Evolutionary conservation across 2,329 filamentous ascomycete genomes (phyloP).

Genomic region (Botrytis elliptica): DNA sequence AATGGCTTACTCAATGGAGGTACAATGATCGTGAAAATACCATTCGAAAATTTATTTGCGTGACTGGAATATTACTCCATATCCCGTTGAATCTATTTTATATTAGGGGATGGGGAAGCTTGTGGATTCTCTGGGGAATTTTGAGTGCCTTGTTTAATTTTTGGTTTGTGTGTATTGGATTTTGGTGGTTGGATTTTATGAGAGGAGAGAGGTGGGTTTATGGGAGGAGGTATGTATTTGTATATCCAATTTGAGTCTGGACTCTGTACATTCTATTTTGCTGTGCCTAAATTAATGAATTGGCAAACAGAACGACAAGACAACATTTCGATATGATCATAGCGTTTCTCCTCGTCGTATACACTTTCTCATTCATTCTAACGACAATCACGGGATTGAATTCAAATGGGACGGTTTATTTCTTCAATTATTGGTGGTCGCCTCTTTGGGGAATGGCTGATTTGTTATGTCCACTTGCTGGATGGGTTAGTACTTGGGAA

Average conservation of each 20-base stretch:
- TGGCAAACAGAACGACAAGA: background rate
- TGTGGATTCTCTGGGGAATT: background rate
- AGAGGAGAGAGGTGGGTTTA: background rate
- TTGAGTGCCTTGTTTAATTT: background rate
- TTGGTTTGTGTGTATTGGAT: background rate
- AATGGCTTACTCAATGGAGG: background rate
- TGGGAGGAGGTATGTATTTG: background rate
- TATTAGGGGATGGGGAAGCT: background rate
- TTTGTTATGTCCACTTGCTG: background rate
- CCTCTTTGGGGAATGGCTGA: background rate
- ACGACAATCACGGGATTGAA: background rate
- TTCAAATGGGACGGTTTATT: background rate
- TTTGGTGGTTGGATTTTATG: conserved; percentile 2
- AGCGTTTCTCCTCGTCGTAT: background rate
- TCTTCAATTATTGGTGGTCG: background rate
- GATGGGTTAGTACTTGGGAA: background rate
- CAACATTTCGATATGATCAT: background rate
- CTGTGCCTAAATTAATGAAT: background rate
- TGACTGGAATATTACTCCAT: background rate
- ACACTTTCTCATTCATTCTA: background rate
- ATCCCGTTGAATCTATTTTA: background rate
- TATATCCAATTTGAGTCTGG: background rate
- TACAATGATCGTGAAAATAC: background rate
- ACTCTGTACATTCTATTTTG: background rate
- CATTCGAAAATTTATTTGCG: background rate